A percentile compares a stretch with the other conserved stretches of the same genome.
Evolutionary conservation across 1,284 basidiomycete genomes (phyloP).

Genomic region (Caloboletus firmus): DNA sequence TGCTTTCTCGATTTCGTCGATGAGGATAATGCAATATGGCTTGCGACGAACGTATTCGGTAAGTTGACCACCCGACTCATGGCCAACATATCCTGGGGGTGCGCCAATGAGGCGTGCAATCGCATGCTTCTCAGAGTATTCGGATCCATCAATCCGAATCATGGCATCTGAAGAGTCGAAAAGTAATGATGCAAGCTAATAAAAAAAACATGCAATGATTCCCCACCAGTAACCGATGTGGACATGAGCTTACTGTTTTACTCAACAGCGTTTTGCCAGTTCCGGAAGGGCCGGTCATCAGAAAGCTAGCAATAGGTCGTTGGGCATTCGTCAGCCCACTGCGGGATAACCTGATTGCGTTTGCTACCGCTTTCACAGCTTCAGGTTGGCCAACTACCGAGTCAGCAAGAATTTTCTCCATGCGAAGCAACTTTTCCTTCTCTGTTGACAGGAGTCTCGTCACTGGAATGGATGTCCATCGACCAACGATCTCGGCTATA

Average conservation of each 20-base stretch:
- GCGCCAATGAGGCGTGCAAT: constrained; percentile 89
- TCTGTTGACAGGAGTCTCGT: constrained; percentile 87
- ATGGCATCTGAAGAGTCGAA: constrained; percentile 91
- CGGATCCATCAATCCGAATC: constrained; percentile 89
- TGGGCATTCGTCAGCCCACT: constrained; percentile 84
- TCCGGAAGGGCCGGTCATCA: constrained; percentile 92
- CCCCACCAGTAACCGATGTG: neutral
- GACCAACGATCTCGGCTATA: constrained; percentile 87
- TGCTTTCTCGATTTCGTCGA: constrained; percentile 91
- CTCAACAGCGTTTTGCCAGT: constrained; percentile 87
- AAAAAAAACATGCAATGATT: constrained; percentile 3
- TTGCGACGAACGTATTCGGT: constrained; percentile 91
- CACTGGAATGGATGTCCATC: constrained; percentile 92
- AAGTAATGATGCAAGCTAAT: constrained; percentile 77
- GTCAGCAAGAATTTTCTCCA: constrained; percentile 68
- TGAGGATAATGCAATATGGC: constrained; percentile 79
- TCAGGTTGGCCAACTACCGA: constrained; percentile 88
- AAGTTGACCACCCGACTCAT: constrained; percentile 87
- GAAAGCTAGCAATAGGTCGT: constrained; percentile 89
- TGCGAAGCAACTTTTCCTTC: constrained; percentile 82
- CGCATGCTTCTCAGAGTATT: constrained; percentile 93
- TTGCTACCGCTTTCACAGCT: constrained; percentile 86
- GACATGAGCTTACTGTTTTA: constrained; percentile 69
- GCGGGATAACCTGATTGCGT: constrained; percentile 88
- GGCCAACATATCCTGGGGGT: constrained; percentile 89